Evolutionary conservation across 1,139 yeast genomes (phyloP), one percentile per base, ranked within the genome.

Genomic region (Blastobotrys buckinghamii): DNA sequence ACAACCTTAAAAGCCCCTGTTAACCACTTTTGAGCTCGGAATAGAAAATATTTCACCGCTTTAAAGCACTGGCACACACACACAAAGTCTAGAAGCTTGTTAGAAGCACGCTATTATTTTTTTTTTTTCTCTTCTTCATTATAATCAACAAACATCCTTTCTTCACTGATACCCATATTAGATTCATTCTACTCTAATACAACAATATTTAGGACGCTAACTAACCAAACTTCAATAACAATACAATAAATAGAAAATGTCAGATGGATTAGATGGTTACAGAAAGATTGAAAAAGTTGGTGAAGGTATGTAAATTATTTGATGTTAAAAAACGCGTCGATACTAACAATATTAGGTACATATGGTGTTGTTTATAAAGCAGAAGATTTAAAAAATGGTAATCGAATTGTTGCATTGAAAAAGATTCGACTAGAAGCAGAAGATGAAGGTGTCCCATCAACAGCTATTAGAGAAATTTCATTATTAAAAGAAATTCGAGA

Each of bases 321-420:
- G 24, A 22, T 22, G n/a, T n/a, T n/a, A 26, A 29, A 40, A 13
- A 29, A 40, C 44, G 26, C 44, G 32, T 39, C 4, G 39, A 29
- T 15, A 36, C 13, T 12, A 17, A 32, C 40, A 39, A 39, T 3
- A 39, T 37, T 26, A 76, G 81, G 92, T 55, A 92, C 99, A 3
- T 92, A 92, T 65, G 99, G 98, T 55, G 98, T 92, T 49, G 99
- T 92, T 24, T 94, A 92, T 71, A 92, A 92, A 68, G 98, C 98
- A 2, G 74, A 88, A 42, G 97, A 92, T 65, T 79, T 85, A 50
- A 82, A 83, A 56, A 90, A 92, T 68, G 86, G 87, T 61, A 89
- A 90, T 71, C 75, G 97, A 48, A 79, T 90, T 26, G 98, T 92
- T 42, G 99, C 99, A 0, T 73, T 94, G 59, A 92, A 92, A 68